A percentile compares a stretch with the other conserved stretches of the same genome.
phyloP scores from a whole-genome alignment of 2,329 filamentous ascomycete genomes.

The Bertia moriformis region DNA sequence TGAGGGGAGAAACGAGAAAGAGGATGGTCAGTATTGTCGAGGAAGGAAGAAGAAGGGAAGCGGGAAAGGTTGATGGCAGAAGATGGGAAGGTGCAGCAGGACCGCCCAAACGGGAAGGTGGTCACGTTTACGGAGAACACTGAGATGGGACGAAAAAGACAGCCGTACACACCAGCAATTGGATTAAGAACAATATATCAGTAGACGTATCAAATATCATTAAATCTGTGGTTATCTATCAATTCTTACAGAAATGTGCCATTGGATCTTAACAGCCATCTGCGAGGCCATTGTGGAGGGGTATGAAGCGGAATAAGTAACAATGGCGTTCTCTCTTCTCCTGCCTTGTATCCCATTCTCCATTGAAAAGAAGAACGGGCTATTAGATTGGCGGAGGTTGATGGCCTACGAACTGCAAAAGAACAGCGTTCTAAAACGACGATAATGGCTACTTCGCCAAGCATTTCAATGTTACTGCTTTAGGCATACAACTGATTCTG shows the following conservation, averaged over 20 bases:
- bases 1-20: not conserved
- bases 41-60: not conserved
- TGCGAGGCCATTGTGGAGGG: not conserved
- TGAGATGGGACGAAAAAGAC: too few species aligned
- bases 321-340: constrained; percentile 32
- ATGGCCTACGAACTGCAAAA: not conserved
- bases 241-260: too few species aligned
- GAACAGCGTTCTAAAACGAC: too few species aligned
- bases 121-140: too few species aligned
- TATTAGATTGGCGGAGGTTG: constrained; percentile 18
- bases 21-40: too few species aligned
- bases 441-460: not conserved
- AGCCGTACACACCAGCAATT: too few species aligned
- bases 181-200: too few species aligned
- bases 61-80: too few species aligned
- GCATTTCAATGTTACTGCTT: not conserved
- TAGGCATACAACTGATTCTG: not conserved
- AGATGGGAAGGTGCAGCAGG: too few species aligned
- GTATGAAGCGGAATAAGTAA: constrained; percentile 1
- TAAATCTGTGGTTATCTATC: too few species aligned
- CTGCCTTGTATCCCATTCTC: constrained; percentile 56
- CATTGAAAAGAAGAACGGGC: constrained; percentile 43
- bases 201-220: too few species aligned
- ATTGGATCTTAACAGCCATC: not conserved
- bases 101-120: too few species aligned